phyloP scores from a whole-genome alignment of 2,329 filamentous ascomycete genomes.

The Cladosporium oxysporum region DNA sequence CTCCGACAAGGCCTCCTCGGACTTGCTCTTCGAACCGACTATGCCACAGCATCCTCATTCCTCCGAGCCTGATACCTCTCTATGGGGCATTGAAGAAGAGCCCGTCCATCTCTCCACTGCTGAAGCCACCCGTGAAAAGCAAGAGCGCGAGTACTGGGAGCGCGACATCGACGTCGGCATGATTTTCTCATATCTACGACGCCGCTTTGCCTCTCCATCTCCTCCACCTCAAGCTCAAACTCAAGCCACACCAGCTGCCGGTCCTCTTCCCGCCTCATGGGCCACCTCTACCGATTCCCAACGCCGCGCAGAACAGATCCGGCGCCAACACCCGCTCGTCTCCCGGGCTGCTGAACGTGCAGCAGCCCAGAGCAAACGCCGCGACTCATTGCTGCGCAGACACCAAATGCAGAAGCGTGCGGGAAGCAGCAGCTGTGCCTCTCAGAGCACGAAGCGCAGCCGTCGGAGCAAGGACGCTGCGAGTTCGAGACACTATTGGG shows the following conservation, averaged over 20 bases:
- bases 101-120: slow-evolving; percentile 38
- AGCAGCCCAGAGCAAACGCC: slow-evolving; percentile 34
- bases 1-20: slow-evolving; percentile 23
- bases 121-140: slow-evolving; percentile 32
- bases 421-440: slow-evolving; percentile 69
- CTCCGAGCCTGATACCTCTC: slow-evolving; percentile 52
- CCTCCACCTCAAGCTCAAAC: slow-evolving; percentile 26
- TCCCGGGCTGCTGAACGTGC: slow-evolving; percentile 51
- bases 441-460: slow-evolving; percentile 77
- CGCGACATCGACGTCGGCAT: slow-evolving; percentile 86
- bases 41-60: slow-evolving; percentile 34
- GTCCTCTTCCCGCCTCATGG: slow-evolving; percentile 39
- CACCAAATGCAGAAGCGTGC: slow-evolving; percentile 44
- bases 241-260: slow-evolving; percentile 16
- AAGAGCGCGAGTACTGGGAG: slow-evolving; percentile 82
- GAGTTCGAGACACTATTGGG: slow-evolving; percentile 87
- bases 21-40: slow-evolving; percentile 35
- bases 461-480: slow-evolving; percentile 53
- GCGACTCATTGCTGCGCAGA: slow-evolving; percentile 26
- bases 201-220: slow-evolving; percentile 64
- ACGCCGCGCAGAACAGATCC: slow-evolving; percentile 78
- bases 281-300: slow-evolving; percentile 58
- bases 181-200: slow-evolving; percentile 84
- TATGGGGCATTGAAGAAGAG: slow-evolving; percentile 69
- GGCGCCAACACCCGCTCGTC: slow-evolving; percentile 86